Conservation (phyloP, 495 filamentous ascomycete species). For the Penicillium flavigenum region DNA sequence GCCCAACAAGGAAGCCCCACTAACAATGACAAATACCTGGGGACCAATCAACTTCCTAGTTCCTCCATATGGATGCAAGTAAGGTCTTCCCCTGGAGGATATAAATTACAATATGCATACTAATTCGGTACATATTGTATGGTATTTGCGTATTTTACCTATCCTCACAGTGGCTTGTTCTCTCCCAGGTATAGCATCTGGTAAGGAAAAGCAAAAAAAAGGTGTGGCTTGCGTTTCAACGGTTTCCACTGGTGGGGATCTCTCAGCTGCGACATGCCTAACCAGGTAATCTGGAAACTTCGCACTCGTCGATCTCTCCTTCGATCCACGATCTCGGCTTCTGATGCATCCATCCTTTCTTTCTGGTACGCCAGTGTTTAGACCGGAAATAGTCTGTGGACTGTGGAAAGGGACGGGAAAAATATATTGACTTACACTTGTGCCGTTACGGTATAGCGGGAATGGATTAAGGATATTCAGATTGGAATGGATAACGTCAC, state of each 20-base stretch:
- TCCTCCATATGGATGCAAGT: slow-evolving; percentile 1
- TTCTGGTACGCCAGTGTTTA: slow-evolving; percentile 20
- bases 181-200: neutral
- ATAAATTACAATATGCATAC: neutral
- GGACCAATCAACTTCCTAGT: slow-evolving; percentile 17
- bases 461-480: slow-evolving; percentile 3
- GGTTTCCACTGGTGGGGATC: slow-evolving; percentile 29
- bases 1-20: slow-evolving; percentile 15
- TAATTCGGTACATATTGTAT: too few species aligned
- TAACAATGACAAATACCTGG: slow-evolving; percentile 44
- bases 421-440: slow-evolving; percentile 21
- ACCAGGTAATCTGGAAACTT: slow-evolving; percentile 23
- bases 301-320: slow-evolving; percentile 26
- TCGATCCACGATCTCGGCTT: slow-evolving; percentile 19
- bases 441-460: slow-evolving; percentile 7
- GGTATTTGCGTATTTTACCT: too few species aligned
- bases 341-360: slow-evolving; percentile 14
- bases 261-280: slow-evolving; percentile 22
- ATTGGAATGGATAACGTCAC: slow-evolving; percentile 2
- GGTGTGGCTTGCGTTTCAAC: slow-evolving; percentile 33
- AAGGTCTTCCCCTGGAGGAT: neutral
- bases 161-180: neutral
- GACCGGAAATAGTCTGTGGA: slow-evolving; percentile 17
- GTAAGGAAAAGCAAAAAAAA: slow-evolving; percentile 21
- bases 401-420: slow-evolving; percentile 18